These are phyloP conservation scores for Ambrosiella xylebori DNA, from an alignment of 2,329 filamentous ascomycete genomes.

Conservation along the genomic window DNA sequence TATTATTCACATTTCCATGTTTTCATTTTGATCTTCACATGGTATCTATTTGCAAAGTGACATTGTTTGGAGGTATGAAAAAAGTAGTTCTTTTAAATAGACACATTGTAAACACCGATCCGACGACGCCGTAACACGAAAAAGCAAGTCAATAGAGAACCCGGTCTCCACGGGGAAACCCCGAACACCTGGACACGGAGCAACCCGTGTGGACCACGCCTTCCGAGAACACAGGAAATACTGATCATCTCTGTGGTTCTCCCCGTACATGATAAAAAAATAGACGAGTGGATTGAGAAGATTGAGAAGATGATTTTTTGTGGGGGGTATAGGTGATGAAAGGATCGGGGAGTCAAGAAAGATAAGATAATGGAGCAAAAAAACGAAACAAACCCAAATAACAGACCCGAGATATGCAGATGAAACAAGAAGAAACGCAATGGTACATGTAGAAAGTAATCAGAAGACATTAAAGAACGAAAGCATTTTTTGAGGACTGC, in stretches of 20 bases:
- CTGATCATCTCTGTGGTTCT: conserved; percentile 1
- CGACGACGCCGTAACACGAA: neutral
- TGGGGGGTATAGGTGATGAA: neutral
- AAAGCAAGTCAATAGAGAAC: conserved; percentile 5
- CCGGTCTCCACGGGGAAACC: neutral
- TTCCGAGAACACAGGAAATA: conserved; percentile 1
- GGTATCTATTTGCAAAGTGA: too few relatives aligned
- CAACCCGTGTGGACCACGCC: neutral
- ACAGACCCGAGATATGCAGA: conserved; percentile 13
- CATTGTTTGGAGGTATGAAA: neutral
- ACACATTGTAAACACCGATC: conserved; percentile 2
- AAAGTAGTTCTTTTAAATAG: conserved; percentile 5
- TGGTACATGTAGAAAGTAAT: conserved; percentile 11
- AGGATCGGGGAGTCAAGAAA: conserved; percentile 1
- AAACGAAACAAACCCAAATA: conserved; percentile 10
- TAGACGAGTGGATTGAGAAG: neutral
- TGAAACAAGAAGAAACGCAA: conserved; percentile 12
- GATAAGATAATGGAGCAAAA: neutral
- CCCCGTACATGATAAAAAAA: neutral
- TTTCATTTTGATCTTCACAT: neutral
- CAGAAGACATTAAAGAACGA: conserved; percentile 8
- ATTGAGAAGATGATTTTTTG: neutral
- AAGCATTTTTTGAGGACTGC: conserved; percentile 5
- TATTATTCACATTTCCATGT: neutral
- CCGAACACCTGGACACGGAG: conserved; percentile 2